Conservation (phyloP, 108 stramenopile genomes). For the Conticribra guillardii region DNA sequence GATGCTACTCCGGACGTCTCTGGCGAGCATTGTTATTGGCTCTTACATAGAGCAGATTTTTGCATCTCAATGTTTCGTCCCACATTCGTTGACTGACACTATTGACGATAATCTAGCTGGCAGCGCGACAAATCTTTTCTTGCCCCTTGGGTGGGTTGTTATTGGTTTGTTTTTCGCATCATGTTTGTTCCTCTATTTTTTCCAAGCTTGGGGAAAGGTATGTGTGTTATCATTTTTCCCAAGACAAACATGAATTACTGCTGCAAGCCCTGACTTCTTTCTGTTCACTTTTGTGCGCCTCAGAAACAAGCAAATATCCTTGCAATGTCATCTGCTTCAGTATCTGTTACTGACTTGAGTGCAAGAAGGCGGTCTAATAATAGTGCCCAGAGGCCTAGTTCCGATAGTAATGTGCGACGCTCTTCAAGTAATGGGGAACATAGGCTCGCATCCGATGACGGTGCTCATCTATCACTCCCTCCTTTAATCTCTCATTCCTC, state of each 20-base stretch:
- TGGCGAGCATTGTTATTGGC: conserved; percentile 37
- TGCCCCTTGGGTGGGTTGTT: conserved; percentile 51
- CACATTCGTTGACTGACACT: conserved; percentile 52
- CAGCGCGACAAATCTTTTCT: conserved; percentile 49
- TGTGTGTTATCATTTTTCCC: neutral
- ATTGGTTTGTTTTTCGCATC: conserved; percentile 39
- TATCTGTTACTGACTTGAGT: too few relatives aligned
- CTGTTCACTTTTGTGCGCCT: neutral
- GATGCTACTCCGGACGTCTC: conserved; percentile 22
- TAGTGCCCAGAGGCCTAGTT: too few relatives aligned
- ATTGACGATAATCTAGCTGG: conserved; percentile 55
- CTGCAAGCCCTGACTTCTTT: neutral
- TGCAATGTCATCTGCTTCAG: neutral
- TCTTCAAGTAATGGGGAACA: too few relatives aligned
- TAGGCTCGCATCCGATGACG: too few relatives aligned
- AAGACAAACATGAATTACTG: neutral
- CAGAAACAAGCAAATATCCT: neutral
- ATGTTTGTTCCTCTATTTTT: conserved; percentile 33
- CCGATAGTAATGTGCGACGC: too few relatives aligned
- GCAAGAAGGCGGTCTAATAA: too few relatives aligned
- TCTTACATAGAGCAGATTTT: conserved; percentile 66
- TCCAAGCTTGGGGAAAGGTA: conserved; percentile 45
- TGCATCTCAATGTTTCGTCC: conserved; percentile 37
- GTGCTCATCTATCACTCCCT: too few relatives aligned
- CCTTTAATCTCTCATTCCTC: too few relatives aligned